Percentiles rank a stretch among this genome's conserved stretches.
phyloP scores from a whole-genome alignment of 2,329 filamentous ascomycete species.

The Cercospora sp. region DNA sequence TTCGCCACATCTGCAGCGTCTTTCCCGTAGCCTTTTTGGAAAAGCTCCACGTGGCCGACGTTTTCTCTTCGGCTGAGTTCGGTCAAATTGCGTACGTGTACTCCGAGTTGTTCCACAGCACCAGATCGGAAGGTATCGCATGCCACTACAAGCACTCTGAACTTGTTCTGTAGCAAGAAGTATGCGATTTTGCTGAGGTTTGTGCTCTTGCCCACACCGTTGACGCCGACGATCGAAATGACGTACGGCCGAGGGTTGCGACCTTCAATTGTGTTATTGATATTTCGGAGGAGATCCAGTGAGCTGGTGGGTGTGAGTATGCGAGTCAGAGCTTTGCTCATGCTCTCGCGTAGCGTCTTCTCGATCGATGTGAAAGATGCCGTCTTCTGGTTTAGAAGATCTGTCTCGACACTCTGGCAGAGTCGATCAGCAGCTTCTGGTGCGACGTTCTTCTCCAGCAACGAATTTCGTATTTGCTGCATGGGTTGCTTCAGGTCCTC shows the following conservation, averaged over 20 bases:
- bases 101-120: constrained; percentile 92
- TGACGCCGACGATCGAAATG: constrained; percentile 97
- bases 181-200: constrained; percentile 98
- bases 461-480: constrained; percentile 93
- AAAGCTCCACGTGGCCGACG: constrained; percentile 78
- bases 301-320: constrained; percentile 96
- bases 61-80: constrained; percentile 84
- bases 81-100: constrained; percentile 90
- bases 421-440: constrained; percentile 89
- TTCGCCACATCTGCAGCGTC: constrained; percentile 94
- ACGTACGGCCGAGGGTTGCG: constrained; percentile 80
- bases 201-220: constrained; percentile 96
- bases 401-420: constrained; percentile 86
- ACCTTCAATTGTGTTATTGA: constrained; percentile 71
- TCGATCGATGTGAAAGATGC: constrained; percentile 81
- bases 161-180: constrained; percentile 95
- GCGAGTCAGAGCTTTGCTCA: constrained; percentile 89
- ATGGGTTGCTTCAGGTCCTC: constrained; percentile 88
- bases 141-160: constrained; percentile 89
- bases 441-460: constrained; percentile 93
- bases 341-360: constrained; percentile 77
- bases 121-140: constrained; percentile 97
- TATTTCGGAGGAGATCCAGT: constrained; percentile 90
- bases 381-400: constrained; percentile 87
- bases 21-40: constrained; percentile 96